Evolutionary conservation across 2,329 filamentous ascomycete genomes (phyloP).

Genomic region (Xenosphaeropsis pyriputrescens): DNA sequence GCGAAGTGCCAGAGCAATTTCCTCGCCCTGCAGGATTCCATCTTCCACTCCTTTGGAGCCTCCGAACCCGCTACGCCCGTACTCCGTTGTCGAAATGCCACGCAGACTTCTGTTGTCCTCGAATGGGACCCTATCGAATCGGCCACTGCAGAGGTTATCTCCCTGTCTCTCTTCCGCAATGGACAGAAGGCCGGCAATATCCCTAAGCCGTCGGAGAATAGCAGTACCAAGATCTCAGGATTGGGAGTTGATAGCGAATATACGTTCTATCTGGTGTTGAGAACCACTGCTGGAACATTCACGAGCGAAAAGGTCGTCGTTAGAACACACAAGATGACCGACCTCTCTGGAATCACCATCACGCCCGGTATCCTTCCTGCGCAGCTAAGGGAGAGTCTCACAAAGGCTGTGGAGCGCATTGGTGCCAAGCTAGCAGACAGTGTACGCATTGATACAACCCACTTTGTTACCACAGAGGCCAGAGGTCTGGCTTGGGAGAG

Average conservation of each 20-base stretch:
- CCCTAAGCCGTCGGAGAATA: conserved; percentile 71
- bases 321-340: conserved; percentile 96
- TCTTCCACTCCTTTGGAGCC: conserved; percentile 75
- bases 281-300: conserved; percentile 80
- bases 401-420: conserved; percentile 67
- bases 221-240: conserved; percentile 92
- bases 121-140: conserved; percentile 95
- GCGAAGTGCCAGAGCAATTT: conserved; percentile 61
- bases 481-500: conserved; percentile 87
- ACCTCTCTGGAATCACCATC: conserved; percentile 88
- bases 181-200: conserved; percentile 94
- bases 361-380: conserved; percentile 76
- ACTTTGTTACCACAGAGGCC: conserved; percentile 94
- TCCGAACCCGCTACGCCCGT: conserved; percentile 61
- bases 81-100: conserved; percentile 89
- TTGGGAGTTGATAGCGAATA: conserved; percentile 96
- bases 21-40: conserved; percentile 72
- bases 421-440: conserved; percentile 83
- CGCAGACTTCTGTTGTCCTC: conserved; percentile 93
- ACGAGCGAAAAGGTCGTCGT: conserved; percentile 72
- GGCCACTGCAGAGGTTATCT: conserved; percentile 81
- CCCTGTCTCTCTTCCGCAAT: conserved; percentile 85
- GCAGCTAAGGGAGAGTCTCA: conserved; percentile 56
- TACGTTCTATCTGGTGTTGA: conserved; percentile 80
- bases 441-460: conserved; percentile 92